Conservation (phyloP, 345 rosid genomes). For the Bruguiera parviflora region DNA sequence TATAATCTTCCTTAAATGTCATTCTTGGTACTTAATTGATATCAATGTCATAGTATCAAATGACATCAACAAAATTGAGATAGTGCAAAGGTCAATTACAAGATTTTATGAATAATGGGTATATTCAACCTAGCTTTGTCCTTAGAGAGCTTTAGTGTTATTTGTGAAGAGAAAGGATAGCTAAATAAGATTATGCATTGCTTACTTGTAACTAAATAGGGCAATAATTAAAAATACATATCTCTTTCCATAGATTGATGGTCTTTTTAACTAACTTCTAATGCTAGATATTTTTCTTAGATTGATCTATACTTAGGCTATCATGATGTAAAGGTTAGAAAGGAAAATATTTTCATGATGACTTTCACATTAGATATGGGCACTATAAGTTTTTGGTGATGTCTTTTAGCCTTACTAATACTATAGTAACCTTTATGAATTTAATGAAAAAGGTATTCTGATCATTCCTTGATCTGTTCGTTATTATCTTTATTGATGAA, state of each 20-base stretch:
- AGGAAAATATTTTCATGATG: too few species aligned
- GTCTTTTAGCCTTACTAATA: constrained; percentile 6
- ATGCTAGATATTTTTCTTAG: neutral
- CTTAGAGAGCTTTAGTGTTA: neutral
- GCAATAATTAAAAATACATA: neutral
- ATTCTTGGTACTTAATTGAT: neutral
- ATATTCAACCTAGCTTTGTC: neutral
- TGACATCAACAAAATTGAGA: neutral
- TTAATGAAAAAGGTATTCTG: too few species aligned
- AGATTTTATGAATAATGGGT: neutral
- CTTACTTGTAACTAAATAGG: neutral
- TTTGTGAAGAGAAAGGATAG: constrained; percentile 16
- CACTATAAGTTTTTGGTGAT: constrained; percentile 9
- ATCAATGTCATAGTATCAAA: neutral
- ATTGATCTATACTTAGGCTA: neutral
- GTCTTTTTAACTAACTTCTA: neutral
- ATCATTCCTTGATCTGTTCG: too few species aligned
- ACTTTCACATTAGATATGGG: neutral
- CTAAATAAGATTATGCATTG: neutral
- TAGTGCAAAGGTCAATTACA: neutral
- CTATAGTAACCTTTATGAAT: too few species aligned
- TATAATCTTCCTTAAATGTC: too few species aligned
- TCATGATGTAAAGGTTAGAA: neutral
- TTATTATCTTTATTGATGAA: too few species aligned
- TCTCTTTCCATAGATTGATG: neutral